phyloP scores from a whole-genome alignment of 2,329 filamentous ascomycete genomes.

The Fusarium cyanostomum region DNA sequence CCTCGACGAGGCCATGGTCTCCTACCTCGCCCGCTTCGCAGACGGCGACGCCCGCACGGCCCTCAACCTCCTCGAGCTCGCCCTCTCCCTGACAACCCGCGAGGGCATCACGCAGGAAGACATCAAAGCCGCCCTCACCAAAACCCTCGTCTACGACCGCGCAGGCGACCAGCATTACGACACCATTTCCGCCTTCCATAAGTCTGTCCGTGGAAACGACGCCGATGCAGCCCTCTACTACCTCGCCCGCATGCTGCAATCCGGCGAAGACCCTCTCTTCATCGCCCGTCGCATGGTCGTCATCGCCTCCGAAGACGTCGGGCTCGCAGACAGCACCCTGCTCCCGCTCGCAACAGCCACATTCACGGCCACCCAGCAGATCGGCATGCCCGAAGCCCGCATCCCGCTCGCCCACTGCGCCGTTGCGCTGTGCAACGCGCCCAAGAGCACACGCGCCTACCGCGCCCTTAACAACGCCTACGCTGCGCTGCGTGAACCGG shows the following conservation, averaged over 20 bases:
- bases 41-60: constrained; percentile 95
- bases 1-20: constrained; percentile 79
- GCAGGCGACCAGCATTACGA: constrained; percentile 98
- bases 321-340: constrained; percentile 85
- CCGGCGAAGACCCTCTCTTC: constrained; percentile 92
- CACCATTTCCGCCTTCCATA: constrained; percentile 96
- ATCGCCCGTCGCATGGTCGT: constrained; percentile 93
- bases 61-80: constrained; percentile 90
- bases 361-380: constrained; percentile 88
- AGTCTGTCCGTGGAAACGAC: constrained; percentile 88
- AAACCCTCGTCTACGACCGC: constrained; percentile 93
- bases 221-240: constrained; percentile 93
- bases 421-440: constrained; percentile 80
- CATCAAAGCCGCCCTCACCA: constrained; percentile 85
- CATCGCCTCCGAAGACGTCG: constrained; percentile 93
- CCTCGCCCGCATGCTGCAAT: constrained; percentile 93
- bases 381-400: constrained; percentile 93
- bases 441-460: constrained; percentile 90
- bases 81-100: constrained; percentile 73
- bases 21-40: constrained; percentile 84
- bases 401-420: constrained; percentile 91
- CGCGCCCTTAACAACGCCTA: constrained; percentile 83
- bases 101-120: constrained; percentile 74
- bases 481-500: constrained; percentile 81
- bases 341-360: constrained; percentile 85